A percentile compares a stretch with the other conserved stretches of the same genome.
phyloP scores from a whole-genome alignment of 257 asterid species.

The Dorcoceras hygrometricum region DNA sequence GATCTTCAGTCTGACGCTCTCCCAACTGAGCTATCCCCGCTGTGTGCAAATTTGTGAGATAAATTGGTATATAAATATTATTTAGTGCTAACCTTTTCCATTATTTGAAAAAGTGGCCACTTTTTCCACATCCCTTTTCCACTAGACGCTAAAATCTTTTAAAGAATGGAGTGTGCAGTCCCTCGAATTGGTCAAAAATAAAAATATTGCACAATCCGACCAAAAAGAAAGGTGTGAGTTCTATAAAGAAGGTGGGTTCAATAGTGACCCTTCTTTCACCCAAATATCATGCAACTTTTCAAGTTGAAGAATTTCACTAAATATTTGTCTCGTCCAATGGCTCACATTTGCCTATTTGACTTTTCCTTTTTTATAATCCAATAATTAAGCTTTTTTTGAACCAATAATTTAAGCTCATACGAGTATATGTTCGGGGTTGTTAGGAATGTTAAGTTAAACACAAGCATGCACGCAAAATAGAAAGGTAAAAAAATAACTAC shows the following conservation, averaged over 20 bases:
- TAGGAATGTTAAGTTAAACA: no score
- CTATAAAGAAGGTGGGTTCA: background rate
- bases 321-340: constrained; percentile 7
- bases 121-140: background rate
- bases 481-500: no score
- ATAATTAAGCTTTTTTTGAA: no score
- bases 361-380: background rate
- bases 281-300: background rate
- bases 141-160: background rate
- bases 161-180: background rate
- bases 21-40: constrained; percentile 66
- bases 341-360: background rate
- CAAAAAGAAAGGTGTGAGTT: background rate
- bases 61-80: no score
- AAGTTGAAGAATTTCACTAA: background rate
- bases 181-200: constrained; percentile 1
- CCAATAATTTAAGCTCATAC: no score
- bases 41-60: no score
- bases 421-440: no score
- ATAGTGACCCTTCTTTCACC: background rate
- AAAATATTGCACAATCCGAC: background rate
- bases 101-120: background rate
- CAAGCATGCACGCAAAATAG: no score
- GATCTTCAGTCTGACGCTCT: constrained; percentile 70
- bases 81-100: constrained; percentile 17